Percentiles rank a stretch among this genome's conserved stretches.
Conservation (phyloP, 139 green algal species). For the Penium margaritaceum region DNA sequence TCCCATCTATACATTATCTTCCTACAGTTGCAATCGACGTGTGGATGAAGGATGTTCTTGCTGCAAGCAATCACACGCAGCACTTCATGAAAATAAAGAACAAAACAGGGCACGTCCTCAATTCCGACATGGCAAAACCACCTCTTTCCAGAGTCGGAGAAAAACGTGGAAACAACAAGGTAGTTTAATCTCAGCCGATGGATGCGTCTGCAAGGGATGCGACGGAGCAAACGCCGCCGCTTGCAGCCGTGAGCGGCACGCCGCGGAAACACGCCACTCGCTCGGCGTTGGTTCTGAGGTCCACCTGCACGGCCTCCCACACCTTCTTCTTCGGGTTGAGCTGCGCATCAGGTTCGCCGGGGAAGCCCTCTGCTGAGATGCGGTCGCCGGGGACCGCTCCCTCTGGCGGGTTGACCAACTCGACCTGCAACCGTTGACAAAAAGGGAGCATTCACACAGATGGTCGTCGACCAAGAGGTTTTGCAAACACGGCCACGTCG, state of each 20-base stretch:
- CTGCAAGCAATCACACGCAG: too few relatives aligned
- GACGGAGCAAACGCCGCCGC: constrained; percentile 18
- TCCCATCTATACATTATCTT: too few relatives aligned
- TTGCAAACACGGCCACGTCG: too few relatives aligned
- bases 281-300: constrained; percentile 16
- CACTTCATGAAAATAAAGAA: too few relatives aligned
- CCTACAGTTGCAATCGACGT: too few relatives aligned
- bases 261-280: constrained; percentile 21
- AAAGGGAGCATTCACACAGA: too few relatives aligned
- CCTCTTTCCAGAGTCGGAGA: too few relatives aligned
- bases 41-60: too few relatives aligned
- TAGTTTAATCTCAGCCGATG: constrained; percentile 14
- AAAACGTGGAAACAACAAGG: constrained; percentile 1
- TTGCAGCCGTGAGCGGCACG: constrained; percentile 25
- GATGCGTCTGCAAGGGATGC: constrained; percentile 10
- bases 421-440: too few relatives aligned
- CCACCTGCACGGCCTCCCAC: constrained; percentile 27
- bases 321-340: constrained; percentile 58
- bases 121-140: too few relatives aligned
- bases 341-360: constrained; percentile 66
- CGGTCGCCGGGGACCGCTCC: constrained; percentile 62
- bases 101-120: too few relatives aligned
- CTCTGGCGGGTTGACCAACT: constrained; percentile 76
- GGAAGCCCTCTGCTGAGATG: constrained; percentile 63
- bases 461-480: too few relatives aligned